Evolutionary conservation across 75 land plant species (phyloP).

Genomic region (Pinus taeda): DNA sequence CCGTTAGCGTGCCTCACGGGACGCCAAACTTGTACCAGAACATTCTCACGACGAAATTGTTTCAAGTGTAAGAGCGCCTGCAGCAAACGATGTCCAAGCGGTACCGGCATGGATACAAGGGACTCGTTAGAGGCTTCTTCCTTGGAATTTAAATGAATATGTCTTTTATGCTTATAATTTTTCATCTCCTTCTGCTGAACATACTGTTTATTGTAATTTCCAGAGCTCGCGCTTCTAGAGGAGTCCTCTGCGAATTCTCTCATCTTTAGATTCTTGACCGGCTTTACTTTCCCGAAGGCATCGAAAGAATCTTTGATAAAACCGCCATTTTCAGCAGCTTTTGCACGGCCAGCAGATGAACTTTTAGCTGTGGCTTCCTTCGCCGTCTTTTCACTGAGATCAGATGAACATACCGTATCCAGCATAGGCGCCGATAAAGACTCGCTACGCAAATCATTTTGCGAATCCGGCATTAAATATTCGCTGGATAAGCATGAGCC

Average conservation of each 20-base stretch:
- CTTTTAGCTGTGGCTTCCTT: neutral
- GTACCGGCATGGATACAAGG: neutral
- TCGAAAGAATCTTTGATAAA: neutral
- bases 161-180: neutral
- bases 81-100: constrained; percentile 22
- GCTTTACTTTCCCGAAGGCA: neutral
- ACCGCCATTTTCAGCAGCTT: too few relatives aligned
- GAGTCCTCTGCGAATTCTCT: neutral
- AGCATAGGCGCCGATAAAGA: neutral
- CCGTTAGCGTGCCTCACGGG: constrained; percentile 14
- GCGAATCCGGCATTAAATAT: neutral
- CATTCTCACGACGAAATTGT: constrained; percentile 11
- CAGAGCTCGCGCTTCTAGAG: neutral
- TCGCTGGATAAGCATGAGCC: neutral
- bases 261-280: neutral
- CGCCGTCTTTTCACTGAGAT: neutral
- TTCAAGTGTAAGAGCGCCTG: constrained; percentile 20
- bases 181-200: neutral
- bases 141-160: neutral
- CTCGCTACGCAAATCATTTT: neutral
- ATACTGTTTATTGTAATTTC: neutral
- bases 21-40: constrained; percentile 41
- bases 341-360: neutral
- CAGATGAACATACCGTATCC: neutral
- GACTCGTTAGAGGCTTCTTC: neutral